phyloP scores from a whole-genome alignment of 2,329 filamentous ascomycete genomes.

The Macrophomina tecta region DNA sequence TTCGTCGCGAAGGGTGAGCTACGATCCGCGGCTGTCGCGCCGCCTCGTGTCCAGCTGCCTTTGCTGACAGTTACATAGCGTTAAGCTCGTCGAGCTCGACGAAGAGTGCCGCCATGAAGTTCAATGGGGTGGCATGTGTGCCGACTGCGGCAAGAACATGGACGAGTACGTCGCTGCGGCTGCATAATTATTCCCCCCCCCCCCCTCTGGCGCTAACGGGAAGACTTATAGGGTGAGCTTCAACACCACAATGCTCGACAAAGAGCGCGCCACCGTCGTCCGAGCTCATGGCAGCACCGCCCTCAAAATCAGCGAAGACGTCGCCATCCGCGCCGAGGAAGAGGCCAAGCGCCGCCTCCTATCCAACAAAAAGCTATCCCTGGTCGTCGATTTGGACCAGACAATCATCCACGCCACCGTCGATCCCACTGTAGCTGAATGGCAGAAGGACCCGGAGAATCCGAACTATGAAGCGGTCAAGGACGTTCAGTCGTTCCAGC shows the following conservation, averaged over 20 bases:
- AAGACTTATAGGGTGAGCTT: constrained; percentile 66
- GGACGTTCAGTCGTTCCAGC: constrained; percentile 85
- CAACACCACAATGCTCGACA: constrained; percentile 79
- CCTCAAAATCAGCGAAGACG: constrained; percentile 80
- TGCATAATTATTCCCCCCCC: not conserved
- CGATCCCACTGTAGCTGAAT: constrained; percentile 93
- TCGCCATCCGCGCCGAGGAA: constrained; percentile 82
- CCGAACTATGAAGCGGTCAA: constrained; percentile 91
- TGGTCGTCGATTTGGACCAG: constrained; percentile 97
- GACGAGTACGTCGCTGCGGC: constrained; percentile 64
- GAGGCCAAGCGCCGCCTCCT: constrained; percentile 85
- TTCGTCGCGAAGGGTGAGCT: constrained; percentile 38
- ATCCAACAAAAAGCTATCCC: constrained; percentile 79
- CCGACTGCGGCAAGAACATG: constrained; percentile 94
- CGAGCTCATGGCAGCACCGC: constrained; percentile 92
- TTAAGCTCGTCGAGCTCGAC: constrained; percentile 75
- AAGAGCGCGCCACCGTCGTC: constrained; percentile 87
- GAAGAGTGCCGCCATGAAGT: constrained; percentile 91
- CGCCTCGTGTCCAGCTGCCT: not conserved
- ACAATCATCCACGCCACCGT: constrained; percentile 98
- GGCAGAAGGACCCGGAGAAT: constrained; percentile 86
- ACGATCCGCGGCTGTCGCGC: not conserved
- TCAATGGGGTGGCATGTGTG: constrained; percentile 90
- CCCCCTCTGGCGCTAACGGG: not conserved
- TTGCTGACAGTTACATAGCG: constrained; percentile 44